Evolutionary conservation across 257 asterid genomes (phyloP), one percentile per base, ranked within the genome.

Genomic region (Leonotis leonurus): DNA sequence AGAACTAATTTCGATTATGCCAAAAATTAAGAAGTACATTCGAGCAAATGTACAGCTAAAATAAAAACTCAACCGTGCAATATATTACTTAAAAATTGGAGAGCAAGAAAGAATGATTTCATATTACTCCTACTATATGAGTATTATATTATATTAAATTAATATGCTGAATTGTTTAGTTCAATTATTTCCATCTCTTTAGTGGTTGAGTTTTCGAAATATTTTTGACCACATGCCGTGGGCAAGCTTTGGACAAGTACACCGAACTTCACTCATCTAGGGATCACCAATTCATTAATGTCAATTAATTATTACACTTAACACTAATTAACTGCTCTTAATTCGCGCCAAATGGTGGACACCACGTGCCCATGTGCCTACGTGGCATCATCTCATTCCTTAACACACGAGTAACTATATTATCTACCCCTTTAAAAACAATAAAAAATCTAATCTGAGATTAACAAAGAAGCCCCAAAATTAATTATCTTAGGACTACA

Each of bases 201-300:
- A 1, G 0, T 8, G 30, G 8, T 43, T 43, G 8, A 3, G 1
- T 8, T 44, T 10, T 27, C 8, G 18, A 24, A 36, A 30, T 20
- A 32, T 7, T 32, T 48, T 12, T 48, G 12, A 32, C 37, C 22
- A 26, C 49, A 40, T 43, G 45, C 18, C 29, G 68, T 65, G 62
- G 74, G 68, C 49, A 54, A 52, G 68, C 54, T 48, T 20, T 45
- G 68, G 70, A 68, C 78, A 71, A 66, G 60, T 79, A 52, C 74
- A 69, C 61, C 74, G 80, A 46, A 80, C 64, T 60, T 72, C 51
- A 57, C 80, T 74, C 73, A 53, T 56, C 72, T 83, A 56, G 90
- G 85, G 85, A 83, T 81, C 80, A 73, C 45, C 74, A 78, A 79
- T 57, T 75, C 62, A 20, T 75, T 60, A 33, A 33, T 33, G 39